Percentiles rank a stretch among this genome's conserved stretches.
phyloP scores from a whole-genome alignment of 805 yeast species.

The Metschnikowia gelsemii region DNA sequence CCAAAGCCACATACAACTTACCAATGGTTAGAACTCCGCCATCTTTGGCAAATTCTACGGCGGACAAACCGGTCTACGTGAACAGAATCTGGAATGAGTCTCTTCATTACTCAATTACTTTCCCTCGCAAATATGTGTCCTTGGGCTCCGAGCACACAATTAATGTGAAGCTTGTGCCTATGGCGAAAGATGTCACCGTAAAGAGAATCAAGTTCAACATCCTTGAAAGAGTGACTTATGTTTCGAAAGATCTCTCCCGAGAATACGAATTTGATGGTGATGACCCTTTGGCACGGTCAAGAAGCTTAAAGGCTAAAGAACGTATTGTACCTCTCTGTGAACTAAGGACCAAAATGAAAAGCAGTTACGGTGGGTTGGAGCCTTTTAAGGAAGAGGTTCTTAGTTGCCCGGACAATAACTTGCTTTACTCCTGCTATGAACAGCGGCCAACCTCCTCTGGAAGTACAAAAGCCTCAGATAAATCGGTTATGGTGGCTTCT shows the following conservation, averaged over 20 bases:
- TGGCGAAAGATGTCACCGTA: conserved; percentile 58
- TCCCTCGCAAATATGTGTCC: conserved; percentile 68
- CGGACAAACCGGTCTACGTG: conserved; percentile 74
- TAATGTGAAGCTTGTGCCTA: conserved; percentile 64
- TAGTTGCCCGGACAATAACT: conserved; percentile 57
- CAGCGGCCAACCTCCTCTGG: conserved; percentile 14
- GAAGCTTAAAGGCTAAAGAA: conserved; percentile 33
- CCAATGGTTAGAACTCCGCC: conserved; percentile 59
- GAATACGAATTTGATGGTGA: conserved; percentile 52
- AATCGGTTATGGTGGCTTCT: conserved; percentile 36
- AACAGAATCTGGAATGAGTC: conserved; percentile 74
- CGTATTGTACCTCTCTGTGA: conserved; percentile 60
- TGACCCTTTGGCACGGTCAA: conserved; percentile 19
- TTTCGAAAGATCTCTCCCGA: conserved; percentile 51
- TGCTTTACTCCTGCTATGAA: conserved; percentile 56
- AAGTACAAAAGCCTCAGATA: background rate
- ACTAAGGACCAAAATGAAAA: conserved; percentile 52
- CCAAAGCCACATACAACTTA: conserved; percentile 32
- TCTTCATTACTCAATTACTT: conserved; percentile 65
- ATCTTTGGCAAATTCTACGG: conserved; percentile 53
- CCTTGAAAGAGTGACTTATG: conserved; percentile 63
- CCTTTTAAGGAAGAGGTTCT: conserved; percentile 62
- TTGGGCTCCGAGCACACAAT: conserved; percentile 59
- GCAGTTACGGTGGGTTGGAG: conserved; percentile 33
- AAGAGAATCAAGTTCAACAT: conserved; percentile 66